These are phyloP conservation scores for Kondoa malvinella DNA, from an alignment of 768 basidiomycete genomes.

Conservation along the genomic window DNA sequence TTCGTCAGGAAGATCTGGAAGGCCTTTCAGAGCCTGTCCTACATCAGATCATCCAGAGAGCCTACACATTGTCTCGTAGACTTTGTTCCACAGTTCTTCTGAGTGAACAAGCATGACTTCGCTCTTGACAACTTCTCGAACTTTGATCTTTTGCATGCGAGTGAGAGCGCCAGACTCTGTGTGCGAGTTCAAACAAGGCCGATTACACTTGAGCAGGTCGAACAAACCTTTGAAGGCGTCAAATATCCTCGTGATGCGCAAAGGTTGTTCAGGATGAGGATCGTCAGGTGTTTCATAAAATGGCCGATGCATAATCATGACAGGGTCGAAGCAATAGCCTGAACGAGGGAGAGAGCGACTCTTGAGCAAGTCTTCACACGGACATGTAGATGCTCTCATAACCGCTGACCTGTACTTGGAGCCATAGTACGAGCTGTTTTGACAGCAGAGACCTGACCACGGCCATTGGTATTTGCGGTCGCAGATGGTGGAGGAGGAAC, in stretches of 20 bases:
- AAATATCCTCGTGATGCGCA: constrained; percentile 62
- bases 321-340: constrained; percentile 44
- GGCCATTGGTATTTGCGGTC: neutral
- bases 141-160: constrained; percentile 61
- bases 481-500: neutral
- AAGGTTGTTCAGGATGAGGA: constrained; percentile 55
- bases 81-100: constrained; percentile 79
- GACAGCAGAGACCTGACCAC: neutral
- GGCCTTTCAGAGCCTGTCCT: neutral
- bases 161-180: constrained; percentile 41
- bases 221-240: constrained; percentile 39
- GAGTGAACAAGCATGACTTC: constrained; percentile 82
- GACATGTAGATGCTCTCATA: neutral
- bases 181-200: neutral
- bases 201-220: neutral
- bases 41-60: neutral
- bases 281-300: constrained; percentile 39
- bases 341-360: neutral
- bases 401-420: neutral
- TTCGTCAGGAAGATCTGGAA: constrained; percentile 3
- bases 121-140: constrained; percentile 52
- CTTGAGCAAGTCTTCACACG: no score
- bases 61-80: constrained; percentile 65
- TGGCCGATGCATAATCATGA: constrained; percentile 68
- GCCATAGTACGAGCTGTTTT: neutral